Percentiles rank a stretch among this genome's conserved stretches.
These are phyloP conservation scores for Sporormia fimetaria DNA, from an alignment of 495 filamentous ascomycete genomes.

Conservation along the genomic window DNA sequence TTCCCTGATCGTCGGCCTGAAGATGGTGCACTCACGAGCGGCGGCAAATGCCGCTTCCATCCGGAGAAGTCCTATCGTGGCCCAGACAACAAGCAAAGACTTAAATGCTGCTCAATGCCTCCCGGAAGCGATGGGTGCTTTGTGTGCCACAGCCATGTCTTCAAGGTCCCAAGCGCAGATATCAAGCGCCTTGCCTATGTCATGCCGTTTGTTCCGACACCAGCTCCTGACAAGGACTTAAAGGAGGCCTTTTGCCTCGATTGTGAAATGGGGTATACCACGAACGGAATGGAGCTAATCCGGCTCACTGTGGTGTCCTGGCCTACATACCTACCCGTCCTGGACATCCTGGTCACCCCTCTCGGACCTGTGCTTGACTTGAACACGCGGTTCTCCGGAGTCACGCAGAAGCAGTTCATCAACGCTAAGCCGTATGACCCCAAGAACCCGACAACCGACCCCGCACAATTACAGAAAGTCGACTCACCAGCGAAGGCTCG, in stretches of 20 bases:
- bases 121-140: slow-evolving; percentile 65
- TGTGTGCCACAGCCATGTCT: slow-evolving; percentile 62
- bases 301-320: slow-evolving; percentile 79
- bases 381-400: slow-evolving; percentile 80
- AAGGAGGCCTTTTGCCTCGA: slow-evolving; percentile 63
- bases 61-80: slow-evolving; percentile 41
- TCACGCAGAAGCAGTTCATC: slow-evolving; percentile 60
- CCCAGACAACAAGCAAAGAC: slow-evolving; percentile 45
- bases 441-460: slow-evolving; percentile 4
- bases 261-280: slow-evolving; percentile 96
- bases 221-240: slow-evolving; percentile 40
- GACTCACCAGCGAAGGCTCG: slow-evolving; percentile 61
- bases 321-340: slow-evolving; percentile 59
- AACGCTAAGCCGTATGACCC: slow-evolving; percentile 51
- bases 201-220: slow-evolving; percentile 70
- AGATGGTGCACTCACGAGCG: slow-evolving; percentile 68
- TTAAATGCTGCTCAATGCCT: slow-evolving; percentile 63
- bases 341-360: slow-evolving; percentile 80
- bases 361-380: slow-evolving; percentile 77
- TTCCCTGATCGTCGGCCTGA: slow-evolving; percentile 68
- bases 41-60: slow-evolving; percentile 55
- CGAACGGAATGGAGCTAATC: slow-evolving; percentile 72
- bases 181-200: slow-evolving; percentile 62
- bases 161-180: slow-evolving; percentile 68
- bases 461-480: slow-evolving; percentile 52